Conservation (phyloP, 164 flowering plant genomes). For the Cinnamomum micranthum region DNA sequence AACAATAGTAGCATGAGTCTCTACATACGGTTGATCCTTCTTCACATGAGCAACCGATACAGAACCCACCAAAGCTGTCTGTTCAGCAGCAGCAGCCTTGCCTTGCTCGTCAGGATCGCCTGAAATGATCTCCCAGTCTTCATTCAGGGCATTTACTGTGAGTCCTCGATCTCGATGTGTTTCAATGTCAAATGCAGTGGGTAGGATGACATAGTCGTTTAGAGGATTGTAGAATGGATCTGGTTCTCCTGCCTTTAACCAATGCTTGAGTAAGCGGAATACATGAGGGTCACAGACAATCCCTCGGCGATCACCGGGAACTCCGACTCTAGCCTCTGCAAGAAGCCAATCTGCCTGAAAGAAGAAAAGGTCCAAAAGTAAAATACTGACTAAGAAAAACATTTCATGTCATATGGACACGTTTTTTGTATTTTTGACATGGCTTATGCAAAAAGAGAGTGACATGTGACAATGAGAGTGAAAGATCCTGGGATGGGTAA, state of each 20-base stretch:
- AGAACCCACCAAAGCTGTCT: constrained; percentile 37
- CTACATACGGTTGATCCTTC: constrained; percentile 28
- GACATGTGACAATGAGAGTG: no score
- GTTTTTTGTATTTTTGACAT: no score
- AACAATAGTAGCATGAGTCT: constrained; percentile 47
- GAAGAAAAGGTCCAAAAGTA: background rate
- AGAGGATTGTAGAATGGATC: constrained; percentile 96
- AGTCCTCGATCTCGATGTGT: constrained; percentile 46
- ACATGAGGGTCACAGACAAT: constrained; percentile 80
- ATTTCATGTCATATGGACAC: no score
- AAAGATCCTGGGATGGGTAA: no score
- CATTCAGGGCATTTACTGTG: constrained; percentile 52
- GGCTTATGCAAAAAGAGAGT: no score
- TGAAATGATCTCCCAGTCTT: constrained; percentile 85
- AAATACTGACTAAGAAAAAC: no score
- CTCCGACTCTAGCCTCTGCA: constrained; percentile 94
- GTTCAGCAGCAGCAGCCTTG: constrained; percentile 5
- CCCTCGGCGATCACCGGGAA: constrained; percentile 95
- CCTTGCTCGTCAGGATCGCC: constrained; percentile 19
- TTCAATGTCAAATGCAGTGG: constrained; percentile 73
- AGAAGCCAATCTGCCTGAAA: constrained; percentile 83
- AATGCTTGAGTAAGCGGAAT: constrained; percentile 81
- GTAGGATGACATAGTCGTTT: constrained; percentile 88
- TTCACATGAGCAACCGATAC: constrained; percentile 45
- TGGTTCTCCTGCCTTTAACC: constrained; percentile 76